Percentiles rank a stretch among this genome's conserved stretches.
Conservation (phyloP, 78 protist genomes). For the Dictyostelium purpureum region DNA sequence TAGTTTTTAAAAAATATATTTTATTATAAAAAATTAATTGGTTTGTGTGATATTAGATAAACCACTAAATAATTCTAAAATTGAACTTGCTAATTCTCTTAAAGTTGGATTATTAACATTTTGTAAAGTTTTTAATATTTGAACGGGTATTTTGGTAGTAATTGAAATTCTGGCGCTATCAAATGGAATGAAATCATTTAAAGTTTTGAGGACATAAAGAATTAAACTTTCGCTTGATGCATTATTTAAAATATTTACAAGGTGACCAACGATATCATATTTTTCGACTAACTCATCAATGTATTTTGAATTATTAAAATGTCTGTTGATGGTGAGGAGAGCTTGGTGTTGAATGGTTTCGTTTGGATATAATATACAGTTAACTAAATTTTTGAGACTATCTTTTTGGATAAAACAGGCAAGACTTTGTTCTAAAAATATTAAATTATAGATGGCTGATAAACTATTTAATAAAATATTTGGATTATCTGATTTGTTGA, state of each 20-base stretch:
- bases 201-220: slow-evolving; percentile 34
- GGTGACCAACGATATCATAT: not conserved
- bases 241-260: slow-evolving; percentile 24
- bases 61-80: slow-evolving; percentile 3
- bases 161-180: slow-evolving; percentile 24
- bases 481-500: slow-evolving; percentile 9
- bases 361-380: not conserved
- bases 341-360: slow-evolving; percentile 23
- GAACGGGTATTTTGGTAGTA: not conserved
- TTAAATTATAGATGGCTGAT: slow-evolving; percentile 21
- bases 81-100: slow-evolving; percentile 16
- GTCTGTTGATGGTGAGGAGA: slow-evolving; percentile 30
- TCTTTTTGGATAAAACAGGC: slow-evolving; percentile 27
- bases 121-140: slow-evolving; percentile 40
- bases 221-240: slow-evolving; percentile 62
- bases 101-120: slow-evolving; percentile 17
- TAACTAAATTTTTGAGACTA: slow-evolving; percentile 2
- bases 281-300: not conserved
- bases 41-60: not conserved
- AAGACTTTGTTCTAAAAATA: slow-evolving; percentile 27
- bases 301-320: slow-evolving; percentile 5
- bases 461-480: slow-evolving; percentile 4
- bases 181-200: slow-evolving; percentile 33
- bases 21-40: too few relatives aligned
- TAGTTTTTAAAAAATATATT: too few relatives aligned